Base-by-base conservation (phyloP, 2,329 filamentous ascomycete genomes). In the Verticillium albo-atrum region DNA sequence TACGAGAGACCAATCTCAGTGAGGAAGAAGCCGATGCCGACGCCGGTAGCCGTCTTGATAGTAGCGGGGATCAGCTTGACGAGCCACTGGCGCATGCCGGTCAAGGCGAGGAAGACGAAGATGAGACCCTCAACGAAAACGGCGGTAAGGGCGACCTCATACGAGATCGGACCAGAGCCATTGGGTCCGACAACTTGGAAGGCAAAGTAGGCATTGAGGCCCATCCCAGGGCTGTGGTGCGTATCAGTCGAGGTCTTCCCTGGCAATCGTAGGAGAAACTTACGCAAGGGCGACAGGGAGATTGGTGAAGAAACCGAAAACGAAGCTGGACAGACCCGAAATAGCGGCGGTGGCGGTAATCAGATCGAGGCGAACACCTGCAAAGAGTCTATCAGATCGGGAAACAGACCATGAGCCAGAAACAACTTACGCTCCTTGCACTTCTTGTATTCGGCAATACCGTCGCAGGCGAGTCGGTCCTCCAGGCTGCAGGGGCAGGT, bases 321-420 rank as follows among this genome's bases (percentile, higher is more conserved):
- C 79, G 66, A 96, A 87, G 26, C 88, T 89, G 1, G 89, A 83
- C 60, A 95, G 78, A 6, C 90, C 91, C 6, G 90, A 80, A 56
- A 95, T 84, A 10, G 90, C 90, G n/a, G 91, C 89, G 1, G 92
- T 96, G 3, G 90, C 89, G 1, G 91, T 96, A 60, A 95, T 87
- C 20, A 95, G 77, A 71, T 96, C 91, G 32, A 89, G 84, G 64
- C 90, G 88, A 62, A 96, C 73, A 52, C 80, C 86, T 80, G 58
- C 1, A 34, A 14, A 47, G 25, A 58, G 20, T 9, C 10, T 15
- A 23, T 54, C 25, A n/a, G 10, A 47, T 25, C 20, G 12, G 7
- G 27, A 17, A 3, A 15, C 15, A 4, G 25, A 53, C 25, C 25
- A n/a, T 12, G 6, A 12, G 51, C 7, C 5, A 15, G 10, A 15